Percentiles rank a stretch among this genome's conserved stretches.
These are phyloP conservation scores for Raphanus sativus DNA, from an alignment of 345 rosid genomes.

Conservation along the genomic window DNA sequence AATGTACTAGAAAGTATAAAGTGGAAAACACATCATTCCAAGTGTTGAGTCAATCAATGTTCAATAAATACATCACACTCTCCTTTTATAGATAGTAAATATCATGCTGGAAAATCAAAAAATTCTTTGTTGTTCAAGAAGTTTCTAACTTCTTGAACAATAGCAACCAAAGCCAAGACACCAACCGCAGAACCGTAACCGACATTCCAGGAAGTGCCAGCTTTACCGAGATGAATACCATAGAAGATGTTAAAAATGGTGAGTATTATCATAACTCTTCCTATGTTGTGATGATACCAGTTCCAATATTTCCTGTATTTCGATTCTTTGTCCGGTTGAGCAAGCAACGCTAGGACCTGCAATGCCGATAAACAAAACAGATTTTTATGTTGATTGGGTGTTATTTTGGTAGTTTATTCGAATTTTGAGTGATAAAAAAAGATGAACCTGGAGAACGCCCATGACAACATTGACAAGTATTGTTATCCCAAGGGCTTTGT, in stretches of 20 bases:
- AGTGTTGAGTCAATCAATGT: neutral
- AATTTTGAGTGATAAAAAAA: neutral
- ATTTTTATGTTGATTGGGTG: neutral
- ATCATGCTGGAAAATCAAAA: slow-evolving; percentile 22
- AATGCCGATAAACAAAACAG: neutral
- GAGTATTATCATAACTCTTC: slow-evolving; percentile 55
- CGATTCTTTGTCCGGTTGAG: slow-evolving; percentile 54
- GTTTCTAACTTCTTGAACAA: slow-evolving; percentile 47
- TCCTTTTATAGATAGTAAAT: slow-evolving; percentile 13
- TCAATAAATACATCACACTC: slow-evolving; percentile 31
- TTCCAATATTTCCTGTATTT: slow-evolving; percentile 74
- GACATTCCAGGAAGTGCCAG: slow-evolving; percentile 59
- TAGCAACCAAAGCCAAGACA: slow-evolving; percentile 40
- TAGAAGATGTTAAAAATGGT: slow-evolving; percentile 74
- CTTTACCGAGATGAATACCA: slow-evolving; percentile 70
- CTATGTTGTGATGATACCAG: slow-evolving; percentile 69
- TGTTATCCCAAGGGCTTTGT: slow-evolving; percentile 64
- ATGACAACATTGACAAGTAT: slow-evolving; percentile 69
- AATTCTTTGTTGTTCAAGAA: slow-evolving; percentile 29
- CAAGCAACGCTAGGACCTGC: slow-evolving; percentile 65
- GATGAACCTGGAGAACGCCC: slow-evolving; percentile 69
- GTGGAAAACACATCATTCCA: neutral
- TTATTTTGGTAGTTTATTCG: neutral
- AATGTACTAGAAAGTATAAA: neutral
- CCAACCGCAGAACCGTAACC: slow-evolving; percentile 58